These are phyloP conservation scores for Areca catechu DNA, from an alignment of 176 grass and related monocot species.

Conservation along the genomic window DNA sequence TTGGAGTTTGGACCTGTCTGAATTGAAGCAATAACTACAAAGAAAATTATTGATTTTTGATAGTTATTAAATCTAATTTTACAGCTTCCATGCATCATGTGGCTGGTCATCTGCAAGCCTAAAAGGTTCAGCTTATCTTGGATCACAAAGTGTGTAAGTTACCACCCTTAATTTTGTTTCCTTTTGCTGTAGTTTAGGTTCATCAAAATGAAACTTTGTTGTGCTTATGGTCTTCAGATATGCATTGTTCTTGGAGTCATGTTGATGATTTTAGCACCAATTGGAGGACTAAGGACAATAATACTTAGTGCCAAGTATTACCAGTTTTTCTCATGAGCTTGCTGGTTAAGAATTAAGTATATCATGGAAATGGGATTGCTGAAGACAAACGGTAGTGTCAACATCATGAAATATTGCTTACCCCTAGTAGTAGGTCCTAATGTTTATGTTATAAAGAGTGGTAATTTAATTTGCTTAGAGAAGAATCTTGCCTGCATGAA, in stretches of 20 bases:
- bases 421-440: too few species aligned
- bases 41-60: too few species aligned
- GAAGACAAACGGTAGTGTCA: too few species aligned
- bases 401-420: too few species aligned
- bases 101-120: conserved; percentile 48
- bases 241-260: conserved; percentile 3
- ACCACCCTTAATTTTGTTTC: not conserved
- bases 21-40: too few species aligned
- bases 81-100: conserved; percentile 69
- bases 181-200: not conserved
- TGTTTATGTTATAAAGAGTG: too few species aligned
- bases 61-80: not conserved
- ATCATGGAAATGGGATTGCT: too few species aligned
- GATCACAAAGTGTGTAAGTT: conserved; percentile 47
- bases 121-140: conserved; percentile 49
- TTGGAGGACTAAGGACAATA: conserved; percentile 6
- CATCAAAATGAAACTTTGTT: not conserved
- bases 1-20: too few species aligned
- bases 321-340: conserved; percentile 4
- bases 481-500: too few species aligned
- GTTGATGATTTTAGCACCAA: conserved; percentile 4
- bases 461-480: too few species aligned
- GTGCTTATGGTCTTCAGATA: not conserved
- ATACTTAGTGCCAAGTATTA: not conserved
- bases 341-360: too few species aligned